Conservation (phyloP, 345 rosid species). For the Brassica cretica region DNA sequence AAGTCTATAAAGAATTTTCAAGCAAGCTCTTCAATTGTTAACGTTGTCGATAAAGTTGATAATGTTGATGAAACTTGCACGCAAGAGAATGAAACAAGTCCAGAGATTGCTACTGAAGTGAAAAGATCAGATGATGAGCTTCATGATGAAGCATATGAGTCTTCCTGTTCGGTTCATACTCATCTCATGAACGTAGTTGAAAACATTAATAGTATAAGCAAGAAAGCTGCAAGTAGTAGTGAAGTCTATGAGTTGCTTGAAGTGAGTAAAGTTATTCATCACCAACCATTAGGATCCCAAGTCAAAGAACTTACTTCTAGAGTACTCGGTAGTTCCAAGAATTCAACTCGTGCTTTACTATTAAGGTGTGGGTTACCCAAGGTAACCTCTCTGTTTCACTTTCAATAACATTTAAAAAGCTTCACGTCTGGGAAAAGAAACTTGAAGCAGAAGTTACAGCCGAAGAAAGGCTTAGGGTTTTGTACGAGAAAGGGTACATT, state of each 20-base stretch:
- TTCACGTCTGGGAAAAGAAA: slow-evolving; percentile 36
- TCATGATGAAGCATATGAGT: too few relatives aligned
- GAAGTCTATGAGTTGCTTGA: too few relatives aligned
- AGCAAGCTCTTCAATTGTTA: not conserved
- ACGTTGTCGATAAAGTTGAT: too few relatives aligned
- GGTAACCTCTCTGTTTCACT: slow-evolving; percentile 4
- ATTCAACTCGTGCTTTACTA: not conserved
- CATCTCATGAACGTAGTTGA: too few relatives aligned
- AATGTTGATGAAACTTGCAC: not conserved
- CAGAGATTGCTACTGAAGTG: slow-evolving; percentile 10
- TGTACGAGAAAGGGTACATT: slow-evolving; percentile 25
- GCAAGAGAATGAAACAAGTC: not conserved
- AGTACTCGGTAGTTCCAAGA: too few relatives aligned
- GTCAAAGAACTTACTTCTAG: too few relatives aligned
- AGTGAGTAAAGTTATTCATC: too few relatives aligned
- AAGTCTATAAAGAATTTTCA: not conserved
- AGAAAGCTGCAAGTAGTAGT: too few relatives aligned
- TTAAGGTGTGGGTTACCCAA: not conserved
- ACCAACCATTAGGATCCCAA: too few relatives aligned
- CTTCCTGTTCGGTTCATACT: too few relatives aligned
- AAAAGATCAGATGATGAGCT: too few relatives aligned
- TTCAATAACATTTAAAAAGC: slow-evolving; percentile 25
- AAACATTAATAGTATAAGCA: too few relatives aligned
- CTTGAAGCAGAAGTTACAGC: slow-evolving; percentile 23
- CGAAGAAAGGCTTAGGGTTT: slow-evolving; percentile 32